Evolutionary conservation across 1,139 yeast species (phyloP), one percentile per base, ranked within the genome.

Genomic region (Lizanozyma gosingica): DNA sequence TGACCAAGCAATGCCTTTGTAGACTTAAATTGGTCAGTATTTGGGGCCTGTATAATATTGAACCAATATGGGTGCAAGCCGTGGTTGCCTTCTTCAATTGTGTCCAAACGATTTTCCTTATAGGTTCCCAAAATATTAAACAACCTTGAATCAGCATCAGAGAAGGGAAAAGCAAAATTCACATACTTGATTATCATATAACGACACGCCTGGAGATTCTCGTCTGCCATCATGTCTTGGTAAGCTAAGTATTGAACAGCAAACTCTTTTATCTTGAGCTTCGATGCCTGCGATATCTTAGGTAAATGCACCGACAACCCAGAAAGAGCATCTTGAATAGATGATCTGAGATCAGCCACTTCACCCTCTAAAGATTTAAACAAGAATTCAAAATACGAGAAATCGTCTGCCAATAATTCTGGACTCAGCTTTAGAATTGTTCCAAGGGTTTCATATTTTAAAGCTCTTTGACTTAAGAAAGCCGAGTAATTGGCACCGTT

Each of bases 51-150:
- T 4, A 34, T 4, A 54, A 68, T 57, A 39, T 63, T 65, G 53
- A 75, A 80, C 78, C 82, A 75, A 52, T 84, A 76, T 0, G 97
- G 97, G 54, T 86, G 80, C 22, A 92, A 65, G 0, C 97, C 97
- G 45, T 77, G 77, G n/a, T 60, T 59, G 0, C 96, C 83, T 56
- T 88, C 97, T 52, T 88, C 95, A 14, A 80, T 65, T 0, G 82
- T 76, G 48, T 87, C 95, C 1, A 86, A 70, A 40, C 84, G 67
- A 48, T 83, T 83, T 3, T 58, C 60, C 18, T 67, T 53, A 15
- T 76, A 62, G 9, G 86, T 60, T 6, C 88, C 96, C 39, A 83
- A 57, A 15, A 88, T 57, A 53, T 92, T 82, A 35, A 86, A 61
- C 40, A 75, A 53, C 45, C 97, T 69, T 0, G 94, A 86, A 36